These are phyloP conservation scores for Pseudotulostoma volvatum DNA, from an alignment of 495 filamentous ascomycete species.

Conservation along the genomic window DNA sequence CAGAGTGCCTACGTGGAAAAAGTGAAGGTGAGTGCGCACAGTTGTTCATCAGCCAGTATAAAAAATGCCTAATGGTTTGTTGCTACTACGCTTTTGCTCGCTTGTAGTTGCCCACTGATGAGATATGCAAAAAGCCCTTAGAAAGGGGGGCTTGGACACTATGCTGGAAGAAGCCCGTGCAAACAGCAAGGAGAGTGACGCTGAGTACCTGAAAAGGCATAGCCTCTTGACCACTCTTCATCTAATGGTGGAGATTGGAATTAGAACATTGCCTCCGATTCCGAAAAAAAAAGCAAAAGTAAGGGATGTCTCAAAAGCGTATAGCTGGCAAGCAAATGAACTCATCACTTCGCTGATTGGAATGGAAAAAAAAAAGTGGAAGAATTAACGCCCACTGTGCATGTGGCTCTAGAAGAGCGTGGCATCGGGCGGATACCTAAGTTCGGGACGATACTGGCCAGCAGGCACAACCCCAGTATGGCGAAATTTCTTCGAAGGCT, in stretches of 20 bases:
- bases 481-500: background rate
- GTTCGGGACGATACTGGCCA: background rate
- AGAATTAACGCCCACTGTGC: too few relatives aligned
- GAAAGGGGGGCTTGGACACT: constrained; percentile 69
- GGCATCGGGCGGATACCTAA: background rate
- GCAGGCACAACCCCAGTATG: background rate
- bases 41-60: constrained; percentile 78
- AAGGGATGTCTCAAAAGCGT: too few relatives aligned
- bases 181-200: constrained; percentile 65
- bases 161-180: constrained; percentile 75
- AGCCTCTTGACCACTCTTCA: constrained; percentile 3
- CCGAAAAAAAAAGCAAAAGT: background rate
- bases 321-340: background rate
- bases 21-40: constrained; percentile 69
- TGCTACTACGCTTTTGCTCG: background rate
- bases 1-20: constrained; percentile 74
- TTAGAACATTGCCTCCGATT: background rate
- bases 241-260: constrained; percentile 1
- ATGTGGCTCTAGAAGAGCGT: background rate
- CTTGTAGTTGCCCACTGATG: constrained; percentile 5
- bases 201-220: constrained; percentile 45
- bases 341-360: too few relatives aligned
- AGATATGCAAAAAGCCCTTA: constrained; percentile 49
- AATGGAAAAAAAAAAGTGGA: too few relatives aligned
- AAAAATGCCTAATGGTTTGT: constrained; percentile 59